Evolutionary conservation across 192 early-diverging fungal species (phyloP), one percentile per base, ranked within the genome.

Genomic region (Polychytrium aggregatum): DNA sequence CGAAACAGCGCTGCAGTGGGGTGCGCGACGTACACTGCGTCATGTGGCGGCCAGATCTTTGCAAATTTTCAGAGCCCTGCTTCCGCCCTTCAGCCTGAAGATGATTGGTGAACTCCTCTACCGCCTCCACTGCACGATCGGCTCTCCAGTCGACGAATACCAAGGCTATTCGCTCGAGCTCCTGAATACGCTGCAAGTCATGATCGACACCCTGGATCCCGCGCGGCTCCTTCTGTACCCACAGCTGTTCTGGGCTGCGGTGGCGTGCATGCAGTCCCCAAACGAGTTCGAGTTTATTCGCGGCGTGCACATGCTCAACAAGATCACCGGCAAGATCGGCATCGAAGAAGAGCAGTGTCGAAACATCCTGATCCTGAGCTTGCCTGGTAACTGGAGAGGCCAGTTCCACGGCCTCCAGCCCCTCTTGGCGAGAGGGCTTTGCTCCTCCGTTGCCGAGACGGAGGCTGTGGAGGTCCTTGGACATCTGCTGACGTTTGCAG

Each of bases 31-130:
- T 55, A 76, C 88, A 17, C 85, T 88, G 10, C 77, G 83, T 1
- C 86, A 91, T 59, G 76, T 88, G n/a, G 90, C 88, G 9, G 87
- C 84, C 52, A 65, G 86, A 11, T 90, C 87, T 0, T 81, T 93
- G 49, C 87, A 90, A 50, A 82, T 86, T 43, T 84, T 88, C 47
- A 70, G 86, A 17, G 71, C 70, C 0, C 44, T 93, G 6, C 71
- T 68, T 52, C 85, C 88, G 9, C 63, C 63, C 1, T 82, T 87
- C 35, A 86, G 72, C 45, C 71, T 78, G 36, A 65, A 71, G 41
- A 86, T 89, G 76, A 52, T 90, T 22, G 79, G 81, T 0, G 85
- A 88, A 36, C 72, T 91, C 59, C 55, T 91, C 3, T 66, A 75
- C 25, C 74, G 86, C 27, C 52, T 91, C 3, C 84, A 84, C 0